A percentile compares a stretch with the other conserved stretches of the same genome.
phyloP scores from a whole-genome alignment of 176 grass and related monocot genomes.

The Cenchrus americanus region DNA sequence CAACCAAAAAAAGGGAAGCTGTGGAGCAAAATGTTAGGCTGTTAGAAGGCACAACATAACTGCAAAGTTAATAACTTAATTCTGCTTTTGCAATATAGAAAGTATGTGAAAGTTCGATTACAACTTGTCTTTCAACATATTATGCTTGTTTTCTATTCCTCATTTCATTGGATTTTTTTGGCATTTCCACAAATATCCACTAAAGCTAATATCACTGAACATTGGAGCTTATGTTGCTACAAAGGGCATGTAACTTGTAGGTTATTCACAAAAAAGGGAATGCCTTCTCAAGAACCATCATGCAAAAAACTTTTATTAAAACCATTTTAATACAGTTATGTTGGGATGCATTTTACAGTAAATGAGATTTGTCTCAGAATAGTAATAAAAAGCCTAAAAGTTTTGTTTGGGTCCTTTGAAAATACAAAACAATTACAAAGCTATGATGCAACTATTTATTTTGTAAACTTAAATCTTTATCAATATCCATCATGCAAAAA shows the following conservation, averaged over 20 bases:
- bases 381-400: neutral
- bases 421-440: neutral
- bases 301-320: neutral
- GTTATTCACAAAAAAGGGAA: constrained; percentile 4
- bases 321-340: neutral
- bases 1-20: constrained; percentile 26
- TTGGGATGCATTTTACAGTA: neutral
- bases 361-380: neutral
- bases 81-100: neutral
- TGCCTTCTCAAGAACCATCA: neutral
- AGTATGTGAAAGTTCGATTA: neutral
- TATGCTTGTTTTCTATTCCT: constrained; percentile 12
- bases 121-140: neutral
- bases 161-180: constrained; percentile 16
- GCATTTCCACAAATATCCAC: neutral
- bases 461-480: neutral
- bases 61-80: constrained; percentile 18
- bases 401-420: neutral
- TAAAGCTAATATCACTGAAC: constrained; percentile 15
- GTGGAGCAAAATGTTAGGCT: constrained; percentile 14
- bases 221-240: neutral
- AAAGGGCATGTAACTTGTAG: neutral
- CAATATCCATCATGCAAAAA: neutral
- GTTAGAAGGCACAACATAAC: constrained; percentile 11
- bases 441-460: neutral